A percentile compares a stretch with the other conserved stretches of the same genome.
Conservation (phyloP, 75 land plant species). For the Pinus taeda region DNA sequence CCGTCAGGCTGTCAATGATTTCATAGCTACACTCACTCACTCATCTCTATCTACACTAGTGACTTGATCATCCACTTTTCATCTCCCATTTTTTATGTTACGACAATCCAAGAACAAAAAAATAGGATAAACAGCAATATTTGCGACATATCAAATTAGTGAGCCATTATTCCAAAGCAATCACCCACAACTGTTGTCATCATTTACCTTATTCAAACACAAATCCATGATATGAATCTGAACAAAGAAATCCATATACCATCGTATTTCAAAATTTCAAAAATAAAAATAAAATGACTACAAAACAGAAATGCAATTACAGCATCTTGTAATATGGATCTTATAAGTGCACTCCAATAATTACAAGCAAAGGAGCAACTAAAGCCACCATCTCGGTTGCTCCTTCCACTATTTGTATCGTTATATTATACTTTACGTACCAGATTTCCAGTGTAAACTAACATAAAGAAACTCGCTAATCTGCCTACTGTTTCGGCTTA, state of each 20-base stretch:
- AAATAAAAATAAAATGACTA: neutral
- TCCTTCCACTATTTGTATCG: no score
- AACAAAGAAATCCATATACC: constrained; percentile 1
- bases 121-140: neutral
- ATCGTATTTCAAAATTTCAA: neutral
- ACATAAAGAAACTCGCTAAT: no score
- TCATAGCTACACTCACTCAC: neutral
- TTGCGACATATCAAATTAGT: neutral
- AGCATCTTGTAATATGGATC: no score
- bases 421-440: no score
- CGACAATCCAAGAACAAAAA: neutral
- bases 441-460: no score
- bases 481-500: no score
- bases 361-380: no score
- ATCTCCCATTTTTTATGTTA: neutral
- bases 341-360: no score
- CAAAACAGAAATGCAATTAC: no score
- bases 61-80: neutral
- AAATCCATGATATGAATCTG: neutral
- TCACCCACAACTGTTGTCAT: neutral
- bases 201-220: neutral
- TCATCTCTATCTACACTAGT: neutral
- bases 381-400: no score
- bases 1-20: neutral
- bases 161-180: neutral